Base-by-base conservation (phyloP, 2,329 filamentous ascomycete species). In the Calonectria henricotiae region DNA sequence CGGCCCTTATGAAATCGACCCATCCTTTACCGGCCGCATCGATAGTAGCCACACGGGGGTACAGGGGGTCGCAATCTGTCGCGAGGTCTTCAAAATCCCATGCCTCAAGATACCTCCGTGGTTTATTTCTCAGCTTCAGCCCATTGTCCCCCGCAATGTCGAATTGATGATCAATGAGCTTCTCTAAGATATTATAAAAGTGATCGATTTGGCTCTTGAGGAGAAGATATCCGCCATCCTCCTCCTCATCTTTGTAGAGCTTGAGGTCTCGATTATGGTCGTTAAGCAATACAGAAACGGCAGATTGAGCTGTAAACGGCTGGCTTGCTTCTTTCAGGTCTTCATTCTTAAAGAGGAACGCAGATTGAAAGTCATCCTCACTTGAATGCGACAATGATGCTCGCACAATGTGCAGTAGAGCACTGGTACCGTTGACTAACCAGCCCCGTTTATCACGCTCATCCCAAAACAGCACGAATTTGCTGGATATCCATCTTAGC, bases 11-110 rank as follows among this genome's bases (percentile, higher is more conserved):
- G 30, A 79, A 79, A 61, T 79, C 75, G 1, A 77, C 65, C 78
- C 78, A 79, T 2, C 70, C 66, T 25, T 71, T 67, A 0, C 74
- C 74, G 4, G 32, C 5, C 1, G 60, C n/a, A 0, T 68, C 46
- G 2, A 77, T 20, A 27, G 60, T 71, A 9, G 76, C 69, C 13
- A 78, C 69, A 4, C 74, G 74, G 2, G 77, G 74, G 13, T 73
- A 44, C 1, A 70, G 11, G 3, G 70, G 69, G 51, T 76, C 74
- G 11, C 60, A 27, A 4, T 46, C 44, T 9, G 49, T 73, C 1
- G 71, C 73, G 2, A 80, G 12, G n/a, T 80, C 77, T 0, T 49
- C 66, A 64, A 80, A 80, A 47, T 80, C 77, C 77, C 78, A 80
- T 3, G 78, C 78, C 44, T 79, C 77, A n/a, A 80, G 73, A 17